Percentiles rank a stretch among this genome's conserved stretches.
Evolutionary conservation across 1,284 basidiomycete genomes (phyloP).

Genomic region (Grifola frondosa): DNA sequence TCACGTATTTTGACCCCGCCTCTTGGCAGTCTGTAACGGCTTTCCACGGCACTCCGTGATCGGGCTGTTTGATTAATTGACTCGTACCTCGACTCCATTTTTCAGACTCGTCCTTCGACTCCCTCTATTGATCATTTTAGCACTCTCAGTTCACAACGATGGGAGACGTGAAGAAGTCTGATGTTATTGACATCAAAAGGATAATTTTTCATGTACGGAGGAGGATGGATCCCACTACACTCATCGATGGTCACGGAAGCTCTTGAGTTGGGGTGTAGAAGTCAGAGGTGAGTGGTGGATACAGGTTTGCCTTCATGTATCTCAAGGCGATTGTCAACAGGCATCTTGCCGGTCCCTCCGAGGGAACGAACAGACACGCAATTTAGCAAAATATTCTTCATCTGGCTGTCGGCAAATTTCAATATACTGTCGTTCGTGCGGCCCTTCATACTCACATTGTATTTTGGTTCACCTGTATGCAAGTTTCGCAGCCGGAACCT

Average conservation of each 20-base stretch:
- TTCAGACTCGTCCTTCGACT: not conserved
- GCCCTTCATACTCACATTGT: not conserved
- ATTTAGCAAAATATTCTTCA: conserved; percentile 72
- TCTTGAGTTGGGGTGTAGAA: conserved; percentile 27
- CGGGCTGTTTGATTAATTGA: too few species aligned
- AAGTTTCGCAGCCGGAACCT: conserved; percentile 76
- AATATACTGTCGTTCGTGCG: conserved; percentile 68
- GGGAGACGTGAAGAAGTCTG: not conserved
- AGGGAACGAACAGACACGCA: conserved; percentile 59
- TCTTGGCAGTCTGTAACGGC: too few species aligned
- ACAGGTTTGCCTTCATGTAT: not conserved
- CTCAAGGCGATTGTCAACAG: conserved; percentile 27
- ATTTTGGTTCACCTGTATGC: not conserved
- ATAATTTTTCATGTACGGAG: conserved; percentile 13
- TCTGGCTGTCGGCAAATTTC: conserved; percentile 73
- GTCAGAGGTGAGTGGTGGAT: conserved; percentile 23
- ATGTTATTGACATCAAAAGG: conserved; percentile 14
- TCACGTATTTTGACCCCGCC: too few species aligned
- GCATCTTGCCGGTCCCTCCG: conserved; percentile 50
- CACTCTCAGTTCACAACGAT: not conserved
- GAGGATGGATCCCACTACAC: conserved; percentile 16
- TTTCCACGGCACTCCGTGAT: too few species aligned
- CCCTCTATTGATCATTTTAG: not conserved
- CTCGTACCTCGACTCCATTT: not conserved
- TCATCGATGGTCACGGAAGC: conserved; percentile 21